Evolutionary conservation across 108 stramenopile genomes (phyloP), one percentile per base, ranked within the genome.

Genomic region (Aureococcus anophagefferens): DNA sequence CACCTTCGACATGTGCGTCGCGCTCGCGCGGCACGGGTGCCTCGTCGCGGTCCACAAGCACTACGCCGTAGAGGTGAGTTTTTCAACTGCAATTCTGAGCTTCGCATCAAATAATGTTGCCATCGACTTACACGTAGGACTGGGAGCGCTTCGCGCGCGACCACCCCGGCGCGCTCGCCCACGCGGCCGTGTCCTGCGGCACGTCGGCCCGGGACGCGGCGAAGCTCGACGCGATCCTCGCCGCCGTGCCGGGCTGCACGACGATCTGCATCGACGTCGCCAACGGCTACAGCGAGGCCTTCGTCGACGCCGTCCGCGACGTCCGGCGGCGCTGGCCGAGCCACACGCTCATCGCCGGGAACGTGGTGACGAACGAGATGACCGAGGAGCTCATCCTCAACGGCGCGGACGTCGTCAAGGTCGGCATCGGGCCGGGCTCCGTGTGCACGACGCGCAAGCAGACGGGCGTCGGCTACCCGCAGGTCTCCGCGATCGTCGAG

Each of bases 341-440:
- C 21, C 72, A 79, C 45, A 79, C 74, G 16, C 75, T 84, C 51
- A 79, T 84, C 64, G 83, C 83, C 5, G 83, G 83, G 21, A 84
- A 84, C 68, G 83, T 84, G 0, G 80, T 80, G 32, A 84, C 83
- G n/a, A 70, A 77, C 62, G 83, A 84, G 75, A 84, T 80, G 83
- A 70, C 71, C 15, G 72, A 73, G 67, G 79, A 83, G 77, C 78
- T 84, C 31, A 72, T 80, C 72, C 66, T 84, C 33, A 69, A 40
- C 44, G 83, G 83, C 32, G 83, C 83, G 40, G 83, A 84, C 75
- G 72, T 84, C 45, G 73, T 84, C 74, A 84, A 84, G 72, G 79
- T 79, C 0, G 79, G 79, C 30, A 79, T 79, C 68, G 79, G 79
- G 68, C 80, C 80, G 28, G 80, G 83, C n/a, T 77, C 76, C 45